phyloP scores from a whole-genome alignment of 2,329 filamentous ascomycete genomes.

The Cercospora canescens region DNA sequence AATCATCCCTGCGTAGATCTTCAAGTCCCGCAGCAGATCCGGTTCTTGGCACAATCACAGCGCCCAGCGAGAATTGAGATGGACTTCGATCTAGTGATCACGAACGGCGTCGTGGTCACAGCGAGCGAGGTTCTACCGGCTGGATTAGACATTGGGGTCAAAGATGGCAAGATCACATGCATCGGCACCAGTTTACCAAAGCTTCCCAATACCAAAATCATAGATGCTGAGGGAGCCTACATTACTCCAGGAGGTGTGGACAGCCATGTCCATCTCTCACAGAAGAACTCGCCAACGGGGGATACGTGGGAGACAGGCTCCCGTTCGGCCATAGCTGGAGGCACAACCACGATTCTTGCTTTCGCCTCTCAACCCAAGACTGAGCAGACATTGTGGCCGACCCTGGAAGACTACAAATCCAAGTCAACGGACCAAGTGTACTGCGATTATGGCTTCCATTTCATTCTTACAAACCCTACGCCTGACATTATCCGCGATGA shows the following conservation, averaged over 20 bases:
- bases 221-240: slow-evolving; percentile 49
- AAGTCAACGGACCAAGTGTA: slow-evolving; percentile 50
- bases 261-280: slow-evolving; percentile 51
- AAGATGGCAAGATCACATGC: slow-evolving; percentile 47
- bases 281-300: slow-evolving; percentile 46
- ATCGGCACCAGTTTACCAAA: slow-evolving; percentile 43
- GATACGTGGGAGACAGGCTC: slow-evolving; percentile 53
- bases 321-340: slow-evolving; percentile 58
- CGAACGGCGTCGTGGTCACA: slow-evolving; percentile 49
- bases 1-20: not conserved
- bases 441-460: slow-evolving; percentile 60
- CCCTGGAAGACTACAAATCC: slow-evolving; percentile 50
- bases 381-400: slow-evolving; percentile 47
- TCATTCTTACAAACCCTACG: slow-evolving; percentile 51
- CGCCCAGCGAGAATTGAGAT: slow-evolving; percentile 13
- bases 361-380: slow-evolving; percentile 58
- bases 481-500: slow-evolving; percentile 43
- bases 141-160: slow-evolving; percentile 50
- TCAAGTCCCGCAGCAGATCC: not conserved
- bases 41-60: slow-evolving; percentile 5
- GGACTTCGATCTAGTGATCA: slow-evolving; percentile 44
- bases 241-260: slow-evolving; percentile 52
- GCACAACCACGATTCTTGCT: slow-evolving; percentile 59
- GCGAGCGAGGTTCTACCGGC: slow-evolving; percentile 47
- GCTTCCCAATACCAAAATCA: slow-evolving; percentile 37